A percentile compares a stretch with the other conserved stretches of the same genome.
Evolutionary conservation across 1,284 basidiomycete species (phyloP).

Genomic region (Austroboletus novae-zelandiae): DNA sequence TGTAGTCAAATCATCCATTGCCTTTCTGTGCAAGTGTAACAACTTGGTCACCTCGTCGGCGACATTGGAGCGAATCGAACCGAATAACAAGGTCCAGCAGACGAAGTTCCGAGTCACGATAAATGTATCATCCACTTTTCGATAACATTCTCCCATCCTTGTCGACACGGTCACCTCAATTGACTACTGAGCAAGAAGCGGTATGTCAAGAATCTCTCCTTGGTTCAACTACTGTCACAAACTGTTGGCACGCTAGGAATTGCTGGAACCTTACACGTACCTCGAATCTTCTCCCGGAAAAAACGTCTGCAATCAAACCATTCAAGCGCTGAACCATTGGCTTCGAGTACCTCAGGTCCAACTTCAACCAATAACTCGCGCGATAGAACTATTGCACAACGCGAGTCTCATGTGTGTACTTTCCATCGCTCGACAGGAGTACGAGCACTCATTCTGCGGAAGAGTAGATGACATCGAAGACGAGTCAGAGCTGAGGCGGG

Average conservation of each 20-base stretch:
- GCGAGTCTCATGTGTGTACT: slow-evolving; percentile 61
- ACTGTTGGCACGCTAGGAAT: slow-evolving; percentile 31
- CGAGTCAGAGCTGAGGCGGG: slow-evolving; percentile 61
- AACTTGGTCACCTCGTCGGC: no score
- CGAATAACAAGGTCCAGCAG: no score
- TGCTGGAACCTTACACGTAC: slow-evolving; percentile 91
- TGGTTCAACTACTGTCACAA: background rate
- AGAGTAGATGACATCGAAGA: slow-evolving; percentile 88
- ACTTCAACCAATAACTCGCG: slow-evolving; percentile 69
- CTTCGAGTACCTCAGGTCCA: slow-evolving; percentile 75
- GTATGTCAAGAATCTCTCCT: slow-evolving; percentile 8
- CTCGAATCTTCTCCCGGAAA: slow-evolving; percentile 90
- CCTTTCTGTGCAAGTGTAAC: no score
- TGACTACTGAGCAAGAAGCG: slow-evolving; percentile 19
- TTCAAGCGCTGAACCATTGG: slow-evolving; percentile 94
- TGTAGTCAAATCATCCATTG: no score
- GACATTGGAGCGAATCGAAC: no score
- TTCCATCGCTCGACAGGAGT: background rate
- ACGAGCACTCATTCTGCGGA: slow-evolving; percentile 1
- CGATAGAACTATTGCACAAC: slow-evolving; percentile 91
- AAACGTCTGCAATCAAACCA: slow-evolving; percentile 85
- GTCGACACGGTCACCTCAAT: slow-evolving; percentile 6
- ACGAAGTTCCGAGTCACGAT: no score
- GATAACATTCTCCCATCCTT: slow-evolving; percentile 23
- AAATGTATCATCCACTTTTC: slow-evolving; percentile 22